Evolutionary conservation across 306 rosid genomes (phyloP).

Genomic region (Ziziphus jujuba): DNA sequence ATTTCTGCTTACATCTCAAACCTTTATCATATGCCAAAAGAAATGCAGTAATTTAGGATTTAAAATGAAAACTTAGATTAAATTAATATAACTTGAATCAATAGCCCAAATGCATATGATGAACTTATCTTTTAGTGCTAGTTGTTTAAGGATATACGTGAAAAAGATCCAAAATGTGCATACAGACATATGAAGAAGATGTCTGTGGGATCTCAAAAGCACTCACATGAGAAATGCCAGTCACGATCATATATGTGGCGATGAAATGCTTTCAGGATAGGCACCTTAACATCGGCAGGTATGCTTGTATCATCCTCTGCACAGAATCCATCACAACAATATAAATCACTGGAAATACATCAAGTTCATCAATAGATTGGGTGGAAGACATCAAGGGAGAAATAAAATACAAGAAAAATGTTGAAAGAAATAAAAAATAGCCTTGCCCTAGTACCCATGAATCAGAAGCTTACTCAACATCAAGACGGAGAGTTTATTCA

Average conservation of each 20-base stretch:
- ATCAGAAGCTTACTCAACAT: background rate
- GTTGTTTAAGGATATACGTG: too few species aligned
- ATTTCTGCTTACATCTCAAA: background rate
- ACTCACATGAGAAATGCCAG: conserved; percentile 94
- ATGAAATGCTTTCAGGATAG: conserved; percentile 77
- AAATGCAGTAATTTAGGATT: background rate
- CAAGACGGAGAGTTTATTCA: background rate
- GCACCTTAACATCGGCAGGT: conserved; percentile 73
- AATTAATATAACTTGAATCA: too few species aligned
- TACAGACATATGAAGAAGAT: conserved; percentile 8
- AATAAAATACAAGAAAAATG: background rate
- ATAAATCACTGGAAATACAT: conserved; percentile 5
- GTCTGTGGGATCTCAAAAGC: conserved; percentile 9
- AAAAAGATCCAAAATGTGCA: too few species aligned
- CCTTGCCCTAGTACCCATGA: background rate
- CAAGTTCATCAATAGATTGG: background rate
- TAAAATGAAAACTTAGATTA: too few species aligned
- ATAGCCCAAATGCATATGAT: too few species aligned
- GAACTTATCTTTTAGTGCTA: too few species aligned
- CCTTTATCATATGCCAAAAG: background rate
- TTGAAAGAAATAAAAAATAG: background rate
- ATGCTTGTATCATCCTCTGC: conserved; percentile 98
- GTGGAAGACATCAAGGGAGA: background rate
- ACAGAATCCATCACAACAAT: conserved; percentile 19
- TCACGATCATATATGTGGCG: conserved; percentile 67